phyloP scores from a whole-genome alignment of 2,329 filamentous ascomycete species.

The Trichoderma sp. region DNA sequence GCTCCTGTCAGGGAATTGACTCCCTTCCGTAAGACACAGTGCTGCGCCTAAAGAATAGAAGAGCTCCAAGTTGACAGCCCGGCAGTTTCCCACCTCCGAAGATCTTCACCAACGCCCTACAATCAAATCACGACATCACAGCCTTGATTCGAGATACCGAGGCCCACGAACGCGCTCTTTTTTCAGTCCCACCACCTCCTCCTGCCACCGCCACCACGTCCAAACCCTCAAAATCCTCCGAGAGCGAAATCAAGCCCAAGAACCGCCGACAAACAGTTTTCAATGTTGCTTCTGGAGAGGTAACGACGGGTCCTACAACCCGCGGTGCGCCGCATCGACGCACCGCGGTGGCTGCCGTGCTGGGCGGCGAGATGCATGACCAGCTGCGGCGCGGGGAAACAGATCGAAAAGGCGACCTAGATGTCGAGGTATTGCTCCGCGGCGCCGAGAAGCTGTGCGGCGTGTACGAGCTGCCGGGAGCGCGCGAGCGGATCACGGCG shows the following conservation, averaged over 20 bases:
- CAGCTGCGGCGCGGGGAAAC: conserved; percentile 65
- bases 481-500: conserved; percentile 70
- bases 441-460: conserved; percentile 88
- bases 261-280: conserved; percentile 64
- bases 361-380: conserved; percentile 84
- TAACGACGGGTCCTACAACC: conserved; percentile 58
- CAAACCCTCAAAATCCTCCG: not conserved
- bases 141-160: conserved; percentile 94
- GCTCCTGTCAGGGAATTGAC: conserved; percentile 75
- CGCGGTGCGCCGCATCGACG: conserved; percentile 59
- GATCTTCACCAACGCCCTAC: conserved; percentile 91
- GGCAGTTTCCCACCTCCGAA: conserved; percentile 83
- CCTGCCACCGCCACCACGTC: conserved; percentile 43
- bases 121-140: conserved; percentile 89
- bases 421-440: conserved; percentile 80
- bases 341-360: conserved; percentile 85
- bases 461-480: conserved; percentile 83
- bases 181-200: conserved; percentile 78
- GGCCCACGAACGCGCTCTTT: conserved; percentile 88
- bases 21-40: conserved; percentile 64
- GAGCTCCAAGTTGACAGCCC: not conserved
- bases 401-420: conserved; percentile 65
- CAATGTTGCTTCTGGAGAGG: conserved; percentile 63
- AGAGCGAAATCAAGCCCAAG: not conserved
- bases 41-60: not conserved